Evolutionary conservation across 202 grass and related monocot genomes (phyloP), one percentile per base, ranked within the genome.

Genomic region (Brachypodium distachyon): DNA sequence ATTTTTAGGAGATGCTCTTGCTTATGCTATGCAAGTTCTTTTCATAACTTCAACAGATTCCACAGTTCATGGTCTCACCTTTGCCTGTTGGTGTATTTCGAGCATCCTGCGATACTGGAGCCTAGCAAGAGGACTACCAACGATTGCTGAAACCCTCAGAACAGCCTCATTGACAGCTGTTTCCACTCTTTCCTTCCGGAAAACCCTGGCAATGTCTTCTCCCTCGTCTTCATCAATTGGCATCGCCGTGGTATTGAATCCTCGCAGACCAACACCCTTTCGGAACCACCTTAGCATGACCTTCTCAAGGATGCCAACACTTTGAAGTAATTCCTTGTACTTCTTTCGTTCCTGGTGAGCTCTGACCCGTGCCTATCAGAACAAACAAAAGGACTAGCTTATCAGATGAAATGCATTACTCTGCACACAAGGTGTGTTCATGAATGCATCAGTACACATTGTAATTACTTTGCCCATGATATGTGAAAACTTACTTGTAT

Each of bases 61-160:
- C 28, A 56, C 61, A 14, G 5, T 80, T 76, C 31, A 55, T 41
- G 19, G 43, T 27, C 40, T 87, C 81, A 99, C 91, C 87, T 93
- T 85, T 52, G 59, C 78, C 31, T 85, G 60, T 60, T 89, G 78
- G 74, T 89, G 92, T 64, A 74, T 88, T 42, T 83, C 75, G 11
- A 93, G 85, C 96, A 93, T 96, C 70, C 85, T 80, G 67, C 85
- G 68, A 58, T 99, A 99, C 33, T 99, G 85, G 49, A 87, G 77
- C 72, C 79, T 91, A 42, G 92, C 87, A 47, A 81, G 19, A 61
- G 87, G 85, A 53, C 61, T 72, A 7, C 72, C 61, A 1, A 85
- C 61, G 54, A 91, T 82, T 16, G 70, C 61, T 34, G 89, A 67
- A 73, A 98, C 96, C 66, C 73, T 92, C 4, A 78, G 89, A 65